Evolutionary conservation across 768 basidiomycete species (phyloP).

Genomic region (Tricholoma furcatifolium): DNA sequence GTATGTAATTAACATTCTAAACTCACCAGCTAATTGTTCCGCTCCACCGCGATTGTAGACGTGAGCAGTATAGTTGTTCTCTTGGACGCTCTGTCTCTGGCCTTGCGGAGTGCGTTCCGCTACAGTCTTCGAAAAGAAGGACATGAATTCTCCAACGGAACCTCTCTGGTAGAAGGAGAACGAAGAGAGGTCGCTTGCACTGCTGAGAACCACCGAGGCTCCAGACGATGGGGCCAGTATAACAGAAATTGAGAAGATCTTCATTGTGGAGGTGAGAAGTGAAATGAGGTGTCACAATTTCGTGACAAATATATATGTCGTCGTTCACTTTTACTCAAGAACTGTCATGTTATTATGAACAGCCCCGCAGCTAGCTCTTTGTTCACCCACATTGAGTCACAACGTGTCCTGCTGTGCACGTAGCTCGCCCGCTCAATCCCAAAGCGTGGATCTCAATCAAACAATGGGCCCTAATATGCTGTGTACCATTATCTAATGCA

Average conservation of each 20-base stretch:
- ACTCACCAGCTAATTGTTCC: slow-evolving; percentile 79
- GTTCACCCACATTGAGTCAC: too few species aligned
- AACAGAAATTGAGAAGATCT: slow-evolving; percentile 81
- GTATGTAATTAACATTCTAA: neutral
- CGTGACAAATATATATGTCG: slow-evolving; percentile 5
- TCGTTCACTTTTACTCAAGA: slow-evolving; percentile 5
- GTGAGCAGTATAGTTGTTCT: slow-evolving; percentile 91
- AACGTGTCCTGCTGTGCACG: too few species aligned
- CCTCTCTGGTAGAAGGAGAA: slow-evolving; percentile 95
- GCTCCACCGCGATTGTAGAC: slow-evolving; percentile 90
- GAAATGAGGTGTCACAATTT: slow-evolving; percentile 17
- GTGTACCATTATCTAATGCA: too few species aligned
- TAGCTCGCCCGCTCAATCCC: too few species aligned
- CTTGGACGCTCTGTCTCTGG: slow-evolving; percentile 91
- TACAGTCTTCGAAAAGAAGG: slow-evolving; percentile 92
- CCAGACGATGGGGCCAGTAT: slow-evolving; percentile 65
- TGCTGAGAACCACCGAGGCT: slow-evolving; percentile 60
- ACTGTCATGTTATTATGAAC: too few species aligned
- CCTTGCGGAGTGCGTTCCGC: slow-evolving; percentile 84
- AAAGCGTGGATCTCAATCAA: too few species aligned
- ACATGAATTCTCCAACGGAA: slow-evolving; percentile 87
- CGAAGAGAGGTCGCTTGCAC: slow-evolving; percentile 77
- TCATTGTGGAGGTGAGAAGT: slow-evolving; percentile 50
- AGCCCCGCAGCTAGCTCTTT: too few species aligned
- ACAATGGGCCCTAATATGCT: too few species aligned